Evolutionary conservation across 352 stramenopile genomes (phyloP), one percentile per base, ranked within the genome.

Genomic region (Elongisporangium senticosum): DNA sequence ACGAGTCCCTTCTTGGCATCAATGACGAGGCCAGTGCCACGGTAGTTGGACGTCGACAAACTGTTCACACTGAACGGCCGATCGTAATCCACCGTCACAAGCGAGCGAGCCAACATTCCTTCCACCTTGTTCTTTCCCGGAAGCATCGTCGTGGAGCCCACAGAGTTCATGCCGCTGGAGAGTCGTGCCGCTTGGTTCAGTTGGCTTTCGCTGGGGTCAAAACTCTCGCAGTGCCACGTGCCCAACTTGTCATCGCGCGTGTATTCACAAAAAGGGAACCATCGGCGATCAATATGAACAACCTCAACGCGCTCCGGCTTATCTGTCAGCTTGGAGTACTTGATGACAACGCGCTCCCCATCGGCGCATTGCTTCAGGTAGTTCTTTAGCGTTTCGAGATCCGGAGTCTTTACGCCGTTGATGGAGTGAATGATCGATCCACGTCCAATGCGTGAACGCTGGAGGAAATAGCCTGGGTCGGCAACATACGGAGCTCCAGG

Each of bases 221-320:
- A 83, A 39, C 67, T 77, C n/a, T 81, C 69, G 58, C 86, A 90
- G 51, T 90, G 77, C 86, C 86, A 95, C 21, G 75, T 90, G 19
- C 86, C 86, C 21, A 86, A 69, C 48, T 74, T 79, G 58, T 95
- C 86, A 52, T 95, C 79, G 14, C 86, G 78, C 11, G 71, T 79
- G 61, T 92, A 93, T 51, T 93, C 75, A n/a, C 73, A 86, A 54
- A 93, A 93, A 14, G 86, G 83, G 61, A 96, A 97, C 91, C 91
- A 98, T n/a, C 89, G 87, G 10, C 86, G 79, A 58, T 98, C 90
- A 15, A 97, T 83, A 62, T 92, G 86, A 10, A 93, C 86, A 14
- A 95, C 83, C 47, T 95, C 86, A 3, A 95, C 79, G 53, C 89
- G 88, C 50, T 92, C 83, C 2, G 83, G 68, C 55, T 89, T 90